Conservation (phyloP, 108 stramenopile genomes). For the Nannochloropsis oceanica region DNA sequence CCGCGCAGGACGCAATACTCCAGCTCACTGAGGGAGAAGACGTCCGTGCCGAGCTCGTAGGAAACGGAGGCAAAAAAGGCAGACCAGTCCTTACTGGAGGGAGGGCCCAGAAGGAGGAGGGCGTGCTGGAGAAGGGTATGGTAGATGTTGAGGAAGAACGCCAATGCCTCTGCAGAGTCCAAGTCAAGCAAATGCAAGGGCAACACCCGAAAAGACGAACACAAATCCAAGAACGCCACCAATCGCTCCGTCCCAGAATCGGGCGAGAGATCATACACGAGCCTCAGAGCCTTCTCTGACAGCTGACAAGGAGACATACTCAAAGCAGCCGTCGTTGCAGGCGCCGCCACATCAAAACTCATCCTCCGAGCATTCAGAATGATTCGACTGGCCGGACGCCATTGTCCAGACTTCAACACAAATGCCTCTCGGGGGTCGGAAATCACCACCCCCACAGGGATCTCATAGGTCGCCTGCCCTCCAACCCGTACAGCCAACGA, state of each 20-base stretch:
- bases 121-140: constrained; percentile 79
- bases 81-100: constrained; percentile 25
- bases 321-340: neutral
- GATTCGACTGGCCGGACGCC: constrained; percentile 16
- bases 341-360: constrained; percentile 20
- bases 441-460: neutral
- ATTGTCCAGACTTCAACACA: constrained; percentile 33
- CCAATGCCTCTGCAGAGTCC: constrained; percentile 49
- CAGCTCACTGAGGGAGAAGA: constrained; percentile 83
- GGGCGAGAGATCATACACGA: constrained; percentile 56
- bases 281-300: constrained; percentile 57
- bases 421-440: constrained; percentile 32
- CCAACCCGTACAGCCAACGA: neutral
- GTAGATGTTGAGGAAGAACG: constrained; percentile 77
- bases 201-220: constrained; percentile 51
- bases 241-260: constrained; percentile 51
- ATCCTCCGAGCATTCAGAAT: constrained; percentile 34
- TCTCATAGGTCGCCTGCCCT: neutral
- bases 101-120: constrained; percentile 47
- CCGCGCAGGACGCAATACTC: constrained; percentile 73
- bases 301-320: constrained; percentile 3
- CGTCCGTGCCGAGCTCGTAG: constrained; percentile 81
- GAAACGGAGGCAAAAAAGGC: constrained; percentile 37
- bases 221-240: constrained; percentile 63
- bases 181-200: constrained; percentile 52